Evolutionary conservation across 1,139 yeast species (phyloP), one percentile per base, ranked within the genome.

Genomic region (Diutina ranongensis): DNA sequence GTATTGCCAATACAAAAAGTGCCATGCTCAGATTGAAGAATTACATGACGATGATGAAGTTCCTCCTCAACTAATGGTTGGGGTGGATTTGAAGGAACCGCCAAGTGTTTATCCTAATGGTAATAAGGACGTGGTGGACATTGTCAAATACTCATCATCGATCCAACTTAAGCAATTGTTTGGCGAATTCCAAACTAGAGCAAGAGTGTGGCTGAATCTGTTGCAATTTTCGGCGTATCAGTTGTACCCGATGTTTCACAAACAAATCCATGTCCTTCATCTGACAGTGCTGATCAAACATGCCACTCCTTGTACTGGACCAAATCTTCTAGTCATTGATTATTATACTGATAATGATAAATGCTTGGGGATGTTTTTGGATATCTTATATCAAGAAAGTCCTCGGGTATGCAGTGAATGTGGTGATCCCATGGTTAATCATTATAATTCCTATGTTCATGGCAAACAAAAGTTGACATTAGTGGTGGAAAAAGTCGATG

Each of bases 251-350:
- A 60, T 67, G 2, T 68, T 67, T 47, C 96, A 89, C 56, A 94
- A 87, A 55, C 82, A 76, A 52, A 77, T 92, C 31, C 78, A 85
- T 15, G 76, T 88, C 15, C 66, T 92, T 35, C 87, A 83, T 57
- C 83, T 95, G 0, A 77, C 86, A 59, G 92, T 89, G 1, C 85
- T 94, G 4, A 77, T 80, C 13, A 84, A 80, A 52, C 84, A 87
- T 44, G 85, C 94, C 0, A 87, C 95, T 0, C 97, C 97, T 0
- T 94, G 98, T 57, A 70, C 80, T 45, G 97, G 97, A 0, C 98
- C 99, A 0, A 87, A 78, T 47, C 70, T 81, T 31, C 78, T 86
- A 27, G 78, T 81, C 1, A 81, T 89, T 47, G 96, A 89, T 52
- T 94, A 75, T 58, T 94, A 92, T 58, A 81, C 95, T 65, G 96